These are phyloP conservation scores for Mucor saturninus DNA, from an alignment of 371 early-diverging fungal species.

Conservation along the genomic window DNA sequence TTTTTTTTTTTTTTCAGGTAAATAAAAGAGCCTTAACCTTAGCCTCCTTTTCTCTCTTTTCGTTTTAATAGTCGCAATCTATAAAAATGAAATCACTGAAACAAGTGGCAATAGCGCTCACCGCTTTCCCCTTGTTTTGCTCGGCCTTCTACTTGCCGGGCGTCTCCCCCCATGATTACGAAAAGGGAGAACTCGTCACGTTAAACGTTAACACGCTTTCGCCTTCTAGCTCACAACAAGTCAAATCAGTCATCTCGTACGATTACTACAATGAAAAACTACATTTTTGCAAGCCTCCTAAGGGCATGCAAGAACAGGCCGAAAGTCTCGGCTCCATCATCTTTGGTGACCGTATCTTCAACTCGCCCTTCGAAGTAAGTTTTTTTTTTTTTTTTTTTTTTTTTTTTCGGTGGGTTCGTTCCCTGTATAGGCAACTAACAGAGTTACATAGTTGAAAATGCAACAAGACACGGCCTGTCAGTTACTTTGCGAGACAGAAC, in stretches of 20 bases:
- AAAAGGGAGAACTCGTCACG: slow-evolving; percentile 65
- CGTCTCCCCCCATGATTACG: slow-evolving; percentile 89
- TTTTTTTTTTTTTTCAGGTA: not conserved
- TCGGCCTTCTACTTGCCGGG: slow-evolving; percentile 90
- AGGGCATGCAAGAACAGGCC: slow-evolving; percentile 64
- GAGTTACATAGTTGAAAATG: slow-evolving; percentile 25
- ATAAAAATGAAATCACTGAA: slow-evolving; percentile 1
- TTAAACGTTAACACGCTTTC: slow-evolving; percentile 88
- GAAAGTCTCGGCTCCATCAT: slow-evolving; percentile 91
- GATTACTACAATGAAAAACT: slow-evolving; percentile 85
- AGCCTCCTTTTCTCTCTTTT: not conserved
- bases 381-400: too few species aligned
- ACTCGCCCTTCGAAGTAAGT: slow-evolving; percentile 79
- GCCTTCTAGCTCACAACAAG: slow-evolving; percentile 65
- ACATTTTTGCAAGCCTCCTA: slow-evolving; percentile 83
- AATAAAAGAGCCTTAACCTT: too few species aligned
- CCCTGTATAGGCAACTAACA: too few species aligned
- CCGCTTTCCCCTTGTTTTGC: slow-evolving; percentile 7
- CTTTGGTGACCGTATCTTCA: slow-evolving; percentile 94
- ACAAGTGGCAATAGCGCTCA: not conserved
- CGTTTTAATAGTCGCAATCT: not conserved
- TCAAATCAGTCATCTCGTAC: slow-evolving; percentile 81
- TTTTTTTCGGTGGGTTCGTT: too few species aligned
- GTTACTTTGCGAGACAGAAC: slow-evolving; percentile 61
- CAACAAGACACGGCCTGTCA: slow-evolving; percentile 58